Evolutionary conservation across 202 grass and related monocot species (phyloP).

Genomic region (Cymbopogon flexuosus): DNA sequence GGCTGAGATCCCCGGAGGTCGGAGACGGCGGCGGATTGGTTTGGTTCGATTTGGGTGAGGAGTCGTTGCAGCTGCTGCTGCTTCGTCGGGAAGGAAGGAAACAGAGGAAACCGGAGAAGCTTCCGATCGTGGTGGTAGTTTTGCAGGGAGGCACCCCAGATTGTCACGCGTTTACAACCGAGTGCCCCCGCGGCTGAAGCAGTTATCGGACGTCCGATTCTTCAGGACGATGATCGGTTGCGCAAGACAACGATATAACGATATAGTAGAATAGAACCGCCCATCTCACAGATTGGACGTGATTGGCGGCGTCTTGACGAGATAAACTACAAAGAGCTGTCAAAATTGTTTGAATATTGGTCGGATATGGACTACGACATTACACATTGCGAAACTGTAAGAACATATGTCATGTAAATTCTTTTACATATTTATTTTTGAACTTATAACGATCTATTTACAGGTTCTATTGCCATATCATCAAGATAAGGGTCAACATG

Average conservation of each 20-base stretch:
- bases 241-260: neutral
- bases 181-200: neutral
- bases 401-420: no score
- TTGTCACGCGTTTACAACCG: neutral
- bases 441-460: no score
- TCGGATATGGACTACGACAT: no score
- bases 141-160: neutral
- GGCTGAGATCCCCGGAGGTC: neutral
- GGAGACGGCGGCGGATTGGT: neutral
- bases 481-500: no score
- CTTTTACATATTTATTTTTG: no score
- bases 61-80: constrained; percentile 20
- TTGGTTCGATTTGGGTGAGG: constrained; percentile 18
- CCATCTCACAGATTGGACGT: no score
- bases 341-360: no score
- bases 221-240: neutral
- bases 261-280: no score
- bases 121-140: constrained; percentile 19
- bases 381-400: no score
- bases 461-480: no score
- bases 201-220: neutral
- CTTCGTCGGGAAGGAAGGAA: constrained; percentile 28
- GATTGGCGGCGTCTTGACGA: no score
- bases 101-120: constrained; percentile 9
- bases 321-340: no score